A percentile compares a stretch with the other conserved stretches of the same genome.
Conservation (phyloP, 2,329 filamentous ascomycete species). For the Raffaelea arxii region DNA sequence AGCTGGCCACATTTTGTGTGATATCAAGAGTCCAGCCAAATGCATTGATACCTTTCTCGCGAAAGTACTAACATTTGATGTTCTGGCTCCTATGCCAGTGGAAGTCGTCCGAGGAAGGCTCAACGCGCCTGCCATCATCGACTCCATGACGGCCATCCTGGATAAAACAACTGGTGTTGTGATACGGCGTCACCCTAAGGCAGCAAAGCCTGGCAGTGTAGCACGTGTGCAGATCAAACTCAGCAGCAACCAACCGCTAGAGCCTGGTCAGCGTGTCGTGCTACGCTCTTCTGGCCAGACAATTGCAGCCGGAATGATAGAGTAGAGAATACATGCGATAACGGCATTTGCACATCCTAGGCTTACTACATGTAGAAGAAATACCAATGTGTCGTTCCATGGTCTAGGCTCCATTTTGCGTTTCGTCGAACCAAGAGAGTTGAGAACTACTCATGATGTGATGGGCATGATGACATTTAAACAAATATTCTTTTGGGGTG, state of each 20-base stretch:
- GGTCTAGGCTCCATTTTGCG: too few relatives aligned
- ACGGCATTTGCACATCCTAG: too few relatives aligned
- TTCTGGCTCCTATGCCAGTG: slow-evolving; percentile 77
- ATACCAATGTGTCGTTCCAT: too few relatives aligned
- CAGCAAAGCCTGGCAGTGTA: slow-evolving; percentile 70
- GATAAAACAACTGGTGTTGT: slow-evolving; percentile 71
- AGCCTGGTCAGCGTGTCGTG: slow-evolving; percentile 71
- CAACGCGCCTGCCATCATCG: slow-evolving; percentile 67
- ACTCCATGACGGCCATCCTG: slow-evolving; percentile 59
- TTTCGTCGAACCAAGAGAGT: too few relatives aligned
- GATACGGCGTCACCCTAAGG: slow-evolving; percentile 72
- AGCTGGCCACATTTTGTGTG: slow-evolving; percentile 80
- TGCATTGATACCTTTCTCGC: slow-evolving; percentile 67
- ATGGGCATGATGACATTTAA: too few relatives aligned
- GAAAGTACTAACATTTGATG: slow-evolving; percentile 83
- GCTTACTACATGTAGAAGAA: too few relatives aligned
- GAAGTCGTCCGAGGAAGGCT: slow-evolving; percentile 82
- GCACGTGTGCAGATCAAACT: slow-evolving; percentile 70
- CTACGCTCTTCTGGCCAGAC: slow-evolving; percentile 73
- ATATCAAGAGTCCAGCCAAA: slow-evolving; percentile 53
- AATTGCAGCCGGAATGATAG: slow-evolving; percentile 77
- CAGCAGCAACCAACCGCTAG: slow-evolving; percentile 65
- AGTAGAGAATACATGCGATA: slow-evolving; percentile 33
- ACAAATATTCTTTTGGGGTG: too few relatives aligned
- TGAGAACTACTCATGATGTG: too few relatives aligned